Evolutionary conservation across 148 eudicot species (phyloP), one percentile per base, ranked within the genome.

Genomic region (Nepenthes gracilis): DNA sequence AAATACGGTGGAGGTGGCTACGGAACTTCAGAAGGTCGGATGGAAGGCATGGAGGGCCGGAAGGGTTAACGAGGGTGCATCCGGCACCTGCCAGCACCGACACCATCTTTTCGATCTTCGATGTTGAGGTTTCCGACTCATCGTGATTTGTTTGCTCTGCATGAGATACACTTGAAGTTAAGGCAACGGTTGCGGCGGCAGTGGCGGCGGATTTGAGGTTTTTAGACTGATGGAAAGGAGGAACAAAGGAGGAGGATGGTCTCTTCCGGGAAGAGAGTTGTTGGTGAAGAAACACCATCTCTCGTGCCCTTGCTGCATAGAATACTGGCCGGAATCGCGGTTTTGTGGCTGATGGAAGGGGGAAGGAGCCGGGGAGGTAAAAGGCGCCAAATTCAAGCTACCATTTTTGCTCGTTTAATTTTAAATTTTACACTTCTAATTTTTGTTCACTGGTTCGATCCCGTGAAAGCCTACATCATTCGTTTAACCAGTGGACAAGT

Each of bases 11-110:
- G 36, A 82, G 73, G 36, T 49, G 60, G 57, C 67, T 59, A 12
- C 83, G 70, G 63, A 82, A 62, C 60, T 69, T 70, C 62, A 66
- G 68, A 13, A 54, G 36, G 61, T 82, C 81, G 60, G 75, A 62
- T 13, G 83, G 83, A 53, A 82, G 75, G 36, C 64, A 74, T 4
- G 79, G 81, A 8, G 85, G 81, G 5, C 79, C 81, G 4, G 70
- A 40, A 14, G 81, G 64, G 60, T 76, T 76, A 33, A 73, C 65
- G 23, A 82, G 76, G 9, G 86, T 79, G 69, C 86, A 82, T 0
- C 86, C 86, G 35, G 83, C 81, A 35, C 76, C 79, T 0, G 86
- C 83, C 23, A 82, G 72, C 55, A 79, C 69, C 2, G 83, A 53
- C 2, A 63, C 64, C 78, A 76, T 66, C 49, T 59, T 63, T 7